A percentile compares a stretch with the other conserved stretches of the same genome.
phyloP scores from a whole-genome alignment of 2,329 filamentous ascomycete genomes.

The Nemania sp. region DNA sequence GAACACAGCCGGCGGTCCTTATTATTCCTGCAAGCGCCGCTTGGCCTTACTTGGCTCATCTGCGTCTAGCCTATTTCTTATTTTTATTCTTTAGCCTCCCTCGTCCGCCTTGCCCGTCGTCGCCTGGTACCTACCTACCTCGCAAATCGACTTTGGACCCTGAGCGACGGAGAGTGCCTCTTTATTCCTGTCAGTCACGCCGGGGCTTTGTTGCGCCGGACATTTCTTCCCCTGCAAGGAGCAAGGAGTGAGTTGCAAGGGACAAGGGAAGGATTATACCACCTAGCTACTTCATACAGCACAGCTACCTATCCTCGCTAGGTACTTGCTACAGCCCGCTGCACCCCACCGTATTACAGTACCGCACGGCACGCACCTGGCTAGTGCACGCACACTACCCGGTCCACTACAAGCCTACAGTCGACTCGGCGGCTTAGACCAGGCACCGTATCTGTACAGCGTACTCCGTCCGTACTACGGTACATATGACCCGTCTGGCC shows the following conservation, averaged over 20 bases:
- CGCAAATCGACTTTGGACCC: neutral
- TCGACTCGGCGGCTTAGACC: neutral
- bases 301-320: neutral
- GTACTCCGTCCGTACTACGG: no score
- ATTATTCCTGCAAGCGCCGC: constrained; percentile 23
- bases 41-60: constrained; percentile 24
- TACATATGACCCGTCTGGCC: constrained; percentile 23
- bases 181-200: constrained; percentile 18
- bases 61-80: constrained; percentile 21
- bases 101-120: no score
- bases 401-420: constrained; percentile 5
- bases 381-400: no score
- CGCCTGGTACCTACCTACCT: constrained; percentile 4
- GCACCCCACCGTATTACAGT: no score
- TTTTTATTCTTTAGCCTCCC: constrained; percentile 12
- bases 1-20: constrained; percentile 14
- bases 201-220: constrained; percentile 28
- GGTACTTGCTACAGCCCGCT: no score
- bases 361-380: no score
- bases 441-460: constrained; percentile 10
- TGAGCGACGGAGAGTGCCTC: constrained; percentile 13
- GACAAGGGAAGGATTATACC: constrained; percentile 6
- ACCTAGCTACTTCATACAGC: neutral
- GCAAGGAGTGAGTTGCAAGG: constrained; percentile 17
- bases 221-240: constrained; percentile 20